Percentiles rank a stretch among this genome's conserved stretches.
Evolutionary conservation across 208 protist species (phyloP).

Genomic region (Angomonas deanei): DNA sequence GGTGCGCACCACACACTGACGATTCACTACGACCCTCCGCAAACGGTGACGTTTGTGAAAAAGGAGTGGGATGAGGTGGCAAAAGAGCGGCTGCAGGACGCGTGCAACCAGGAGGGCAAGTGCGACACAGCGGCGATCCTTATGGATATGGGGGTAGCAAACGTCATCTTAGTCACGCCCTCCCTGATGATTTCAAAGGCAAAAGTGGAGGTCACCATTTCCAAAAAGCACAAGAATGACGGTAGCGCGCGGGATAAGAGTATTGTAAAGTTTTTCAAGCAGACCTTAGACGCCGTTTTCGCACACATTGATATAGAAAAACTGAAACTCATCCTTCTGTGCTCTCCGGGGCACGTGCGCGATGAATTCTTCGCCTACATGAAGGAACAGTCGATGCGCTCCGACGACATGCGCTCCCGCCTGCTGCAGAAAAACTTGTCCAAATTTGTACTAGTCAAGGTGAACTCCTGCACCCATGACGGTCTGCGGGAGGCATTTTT

Average conservation of each 20-base stretch:
- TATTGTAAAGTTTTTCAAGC: slow-evolving; percentile 91
- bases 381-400: slow-evolving; percentile 28
- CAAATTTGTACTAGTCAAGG: slow-evolving; percentile 91
- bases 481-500: slow-evolving; percentile 85
- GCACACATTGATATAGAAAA: slow-evolving; percentile 91
- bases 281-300: slow-evolving; percentile 82
- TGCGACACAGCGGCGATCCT: slow-evolving; percentile 93
- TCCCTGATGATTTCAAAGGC: slow-evolving; percentile 92
- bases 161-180: slow-evolving; percentile 89
- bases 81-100: slow-evolving; percentile 57
- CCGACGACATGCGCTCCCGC: slow-evolving; percentile 53
- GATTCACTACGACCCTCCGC: slow-evolving; percentile 72
- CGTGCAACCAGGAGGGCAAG: slow-evolving; percentile 57
- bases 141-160: slow-evolving; percentile 92
- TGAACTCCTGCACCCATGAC: slow-evolving; percentile 81
- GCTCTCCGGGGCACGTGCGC: slow-evolving; percentile 91
- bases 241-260: slow-evolving; percentile 83
- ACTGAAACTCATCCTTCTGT: slow-evolving; percentile 93
- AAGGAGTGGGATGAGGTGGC: slow-evolving; percentile 84
- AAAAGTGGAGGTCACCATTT: slow-evolving; percentile 81
- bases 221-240: slow-evolving; percentile 81
- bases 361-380: slow-evolving; percentile 80
- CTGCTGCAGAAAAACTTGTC: slow-evolving; percentile 72
- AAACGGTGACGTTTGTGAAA: slow-evolving; percentile 92
- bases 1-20: slow-evolving; percentile 93